Percentiles rank a stretch among this genome's conserved stretches.
Conservation (phyloP, 805 yeast species). For the Metschnikowia peoriensis region DNA sequence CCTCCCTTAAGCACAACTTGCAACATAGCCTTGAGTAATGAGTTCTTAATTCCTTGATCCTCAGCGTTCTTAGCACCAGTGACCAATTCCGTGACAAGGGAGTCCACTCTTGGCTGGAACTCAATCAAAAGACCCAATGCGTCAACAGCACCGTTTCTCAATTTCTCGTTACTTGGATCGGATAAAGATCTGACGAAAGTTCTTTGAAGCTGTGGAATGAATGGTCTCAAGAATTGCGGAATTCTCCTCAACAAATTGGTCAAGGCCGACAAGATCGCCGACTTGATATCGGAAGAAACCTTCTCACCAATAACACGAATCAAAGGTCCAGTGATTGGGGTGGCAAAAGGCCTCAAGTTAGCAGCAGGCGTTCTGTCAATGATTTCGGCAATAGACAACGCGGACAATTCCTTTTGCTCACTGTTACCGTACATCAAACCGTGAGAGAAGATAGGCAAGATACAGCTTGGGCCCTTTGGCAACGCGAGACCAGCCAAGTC, state of each 20-base stretch:
- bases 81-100: constrained; percentile 80
- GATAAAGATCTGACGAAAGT: constrained; percentile 90
- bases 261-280: constrained; percentile 87
- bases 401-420: constrained; percentile 81
- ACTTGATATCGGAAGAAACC: constrained; percentile 84
- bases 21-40: constrained; percentile 80
- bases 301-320: constrained; percentile 98
- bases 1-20: constrained; percentile 85
- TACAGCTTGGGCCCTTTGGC: constrained; percentile 83
- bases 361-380: constrained; percentile 84
- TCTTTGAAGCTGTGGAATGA: constrained; percentile 95
- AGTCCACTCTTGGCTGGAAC: constrained; percentile 92
- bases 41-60: constrained; percentile 73
- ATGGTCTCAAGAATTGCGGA: constrained; percentile 90
- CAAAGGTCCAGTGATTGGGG: constrained; percentile 93
- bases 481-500: constrained; percentile 71
- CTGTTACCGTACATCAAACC: constrained; percentile 92
- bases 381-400: constrained; percentile 84
- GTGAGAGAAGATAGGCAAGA: constrained; percentile 88
- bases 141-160: constrained; percentile 81
- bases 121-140: constrained; percentile 87
- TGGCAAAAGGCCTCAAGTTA: constrained; percentile 81
- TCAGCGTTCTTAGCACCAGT: constrained; percentile 66
- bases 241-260: constrained; percentile 75
- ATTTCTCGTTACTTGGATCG: constrained; percentile 68